Percentiles rank a stretch among this genome's conserved stretches.
phyloP scores from a whole-genome alignment of 768 basidiomycete genomes.

The Fomitopsis serialis region DNA sequence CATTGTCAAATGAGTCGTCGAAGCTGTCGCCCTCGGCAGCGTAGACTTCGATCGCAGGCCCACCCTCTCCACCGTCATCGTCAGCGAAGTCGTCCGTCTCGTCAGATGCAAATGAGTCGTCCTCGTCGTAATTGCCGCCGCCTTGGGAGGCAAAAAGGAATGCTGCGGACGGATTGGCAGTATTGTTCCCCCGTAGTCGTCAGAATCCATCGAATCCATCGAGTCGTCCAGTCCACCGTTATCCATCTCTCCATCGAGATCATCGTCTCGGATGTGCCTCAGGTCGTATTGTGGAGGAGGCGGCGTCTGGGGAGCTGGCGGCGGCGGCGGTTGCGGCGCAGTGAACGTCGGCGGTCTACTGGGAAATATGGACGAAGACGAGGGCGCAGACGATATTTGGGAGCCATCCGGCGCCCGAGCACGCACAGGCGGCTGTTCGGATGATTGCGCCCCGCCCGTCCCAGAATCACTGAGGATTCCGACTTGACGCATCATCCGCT shows the following conservation, averaged over 20 bases:
- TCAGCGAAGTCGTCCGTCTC: slow-evolving; percentile 45
- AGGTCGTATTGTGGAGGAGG: slow-evolving; percentile 19
- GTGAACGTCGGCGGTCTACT: slow-evolving; percentile 3
- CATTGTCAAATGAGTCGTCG: slow-evolving; percentile 41
- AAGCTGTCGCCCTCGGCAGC: slow-evolving; percentile 42
- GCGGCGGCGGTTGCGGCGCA: slow-evolving; percentile 8
- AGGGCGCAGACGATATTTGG: slow-evolving; percentile 1
- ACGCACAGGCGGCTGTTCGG: slow-evolving; percentile 1
- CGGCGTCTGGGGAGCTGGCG: slow-evolving; percentile 17
- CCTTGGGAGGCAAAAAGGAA: slow-evolving; percentile 57
- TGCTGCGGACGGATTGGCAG: slow-evolving; percentile 63
- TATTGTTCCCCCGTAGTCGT: slow-evolving; percentile 46
- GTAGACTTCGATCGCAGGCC: slow-evolving; percentile 56
- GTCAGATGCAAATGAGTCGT: slow-evolving; percentile 44
- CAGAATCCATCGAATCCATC: slow-evolving; percentile 41
- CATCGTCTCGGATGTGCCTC: slow-evolving; percentile 22
- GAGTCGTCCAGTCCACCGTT: slow-evolving; percentile 45
- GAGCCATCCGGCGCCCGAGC: not conserved
- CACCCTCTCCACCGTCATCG: slow-evolving; percentile 29
- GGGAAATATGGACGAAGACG: slow-evolving; percentile 3
- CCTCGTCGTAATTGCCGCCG: slow-evolving; percentile 29
- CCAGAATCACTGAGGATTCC: slow-evolving; percentile 32
- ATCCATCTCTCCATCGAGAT: slow-evolving; percentile 11
- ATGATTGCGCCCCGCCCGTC: not conserved
- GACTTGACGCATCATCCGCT: slow-evolving; percentile 65